Conservation (phyloP, 768 basidiomycete species). For the Leccinum broughii region DNA sequence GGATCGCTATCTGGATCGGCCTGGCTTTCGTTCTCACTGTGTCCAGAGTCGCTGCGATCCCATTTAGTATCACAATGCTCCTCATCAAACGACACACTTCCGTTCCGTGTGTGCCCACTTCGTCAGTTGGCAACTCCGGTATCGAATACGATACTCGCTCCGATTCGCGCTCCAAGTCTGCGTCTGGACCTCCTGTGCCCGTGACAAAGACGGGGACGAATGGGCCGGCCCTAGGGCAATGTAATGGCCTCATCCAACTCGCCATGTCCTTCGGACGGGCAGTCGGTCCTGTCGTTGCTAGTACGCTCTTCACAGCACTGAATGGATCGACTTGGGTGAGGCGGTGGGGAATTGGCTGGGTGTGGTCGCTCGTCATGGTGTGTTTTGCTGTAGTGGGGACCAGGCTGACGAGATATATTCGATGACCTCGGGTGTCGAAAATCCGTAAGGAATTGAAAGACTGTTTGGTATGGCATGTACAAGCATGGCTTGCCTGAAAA, state of each 20-base stretch:
- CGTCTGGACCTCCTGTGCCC: background rate
- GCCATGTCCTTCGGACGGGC: constrained; percentile 56
- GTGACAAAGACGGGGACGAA: background rate
- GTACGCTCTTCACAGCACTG: constrained; percentile 24
- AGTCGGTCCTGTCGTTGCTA: constrained; percentile 54
- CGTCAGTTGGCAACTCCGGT: background rate
- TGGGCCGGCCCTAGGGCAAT: background rate
- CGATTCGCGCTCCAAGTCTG: background rate
- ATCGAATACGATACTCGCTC: background rate
- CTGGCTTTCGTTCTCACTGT: constrained; percentile 43
- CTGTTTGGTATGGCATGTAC: background rate
- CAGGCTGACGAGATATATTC: constrained; percentile 5
- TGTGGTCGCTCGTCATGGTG: constrained; percentile 20
- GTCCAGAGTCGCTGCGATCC: constrained; percentile 27
- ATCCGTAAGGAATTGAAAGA: background rate
- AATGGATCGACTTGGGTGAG: constrained; percentile 16
- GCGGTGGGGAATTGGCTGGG: constrained; percentile 7
- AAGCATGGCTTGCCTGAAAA: background rate
- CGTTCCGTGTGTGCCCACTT: constrained; percentile 16
- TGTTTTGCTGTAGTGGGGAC: constrained; percentile 13
- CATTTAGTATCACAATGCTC: constrained; percentile 54
- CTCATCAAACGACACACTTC: constrained; percentile 52
- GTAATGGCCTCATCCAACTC: constrained; percentile 59
- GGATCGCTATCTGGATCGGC: constrained; percentile 46
- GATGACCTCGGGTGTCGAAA: background rate